Percentiles rank a stretch among this genome's conserved stretches.
Evolutionary conservation across 2,329 filamentous ascomycete species (phyloP).

Genomic region (Epichloe sylvatica): DNA sequence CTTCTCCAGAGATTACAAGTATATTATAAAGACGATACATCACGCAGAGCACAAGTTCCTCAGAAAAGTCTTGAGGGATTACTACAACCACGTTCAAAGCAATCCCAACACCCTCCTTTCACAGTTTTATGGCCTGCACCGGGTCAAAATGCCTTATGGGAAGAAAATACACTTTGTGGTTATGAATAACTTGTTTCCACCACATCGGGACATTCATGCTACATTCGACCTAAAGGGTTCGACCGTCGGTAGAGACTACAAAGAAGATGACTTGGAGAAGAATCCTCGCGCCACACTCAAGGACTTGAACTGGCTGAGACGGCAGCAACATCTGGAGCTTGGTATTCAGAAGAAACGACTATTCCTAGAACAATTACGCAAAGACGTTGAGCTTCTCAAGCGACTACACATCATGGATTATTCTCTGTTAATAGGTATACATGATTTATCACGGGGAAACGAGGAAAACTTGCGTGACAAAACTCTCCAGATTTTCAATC

Average conservation of each 20-base stretch:
- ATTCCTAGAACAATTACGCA: slow-evolving; percentile 79
- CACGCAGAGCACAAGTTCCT: slow-evolving; percentile 86
- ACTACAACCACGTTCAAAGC: slow-evolving; percentile 80
- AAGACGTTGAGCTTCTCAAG: slow-evolving; percentile 77
- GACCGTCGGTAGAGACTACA: slow-evolving; percentile 82
- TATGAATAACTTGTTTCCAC: slow-evolving; percentile 98
- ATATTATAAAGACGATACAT: slow-evolving; percentile 99
- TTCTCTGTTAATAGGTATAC: slow-evolving; percentile 84
- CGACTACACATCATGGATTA: slow-evolving; percentile 97
- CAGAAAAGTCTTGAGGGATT: slow-evolving; percentile 72
- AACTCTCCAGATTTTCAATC: slow-evolving; percentile 87
- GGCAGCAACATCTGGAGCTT: slow-evolving; percentile 74
- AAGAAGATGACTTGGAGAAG: slow-evolving; percentile 70
- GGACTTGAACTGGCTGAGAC: slow-evolving; percentile 88
- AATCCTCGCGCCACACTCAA: slow-evolving; percentile 92
- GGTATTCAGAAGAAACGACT: slow-evolving; percentile 76
- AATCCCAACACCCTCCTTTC: slow-evolving; percentile 96
- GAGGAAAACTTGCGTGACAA: slow-evolving; percentile 85
- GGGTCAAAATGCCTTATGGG: slow-evolving; percentile 95
- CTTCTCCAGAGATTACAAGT: slow-evolving; percentile 98
- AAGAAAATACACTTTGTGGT: slow-evolving; percentile 98
- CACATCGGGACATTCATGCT: slow-evolving; percentile 90
- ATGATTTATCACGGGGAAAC: slow-evolving; percentile 75
- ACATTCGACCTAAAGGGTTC: slow-evolving; percentile 97
- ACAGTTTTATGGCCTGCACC: slow-evolving; percentile 92